Conservation (phyloP, 2,329 filamentous ascomycete genomes). For the Pseudohalonectria lignicola region DNA sequence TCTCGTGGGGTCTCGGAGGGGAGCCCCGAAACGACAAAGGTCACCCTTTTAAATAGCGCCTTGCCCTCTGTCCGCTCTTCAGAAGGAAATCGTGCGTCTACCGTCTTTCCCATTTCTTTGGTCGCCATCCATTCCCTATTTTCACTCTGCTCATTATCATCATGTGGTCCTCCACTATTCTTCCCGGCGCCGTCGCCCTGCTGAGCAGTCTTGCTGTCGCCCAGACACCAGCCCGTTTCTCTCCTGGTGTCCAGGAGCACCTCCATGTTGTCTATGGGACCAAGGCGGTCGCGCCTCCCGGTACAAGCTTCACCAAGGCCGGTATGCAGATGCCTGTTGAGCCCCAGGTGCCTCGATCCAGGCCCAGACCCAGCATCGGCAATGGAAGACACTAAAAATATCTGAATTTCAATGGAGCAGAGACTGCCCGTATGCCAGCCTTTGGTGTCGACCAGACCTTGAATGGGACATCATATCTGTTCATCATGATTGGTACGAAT, state of each 20-base stretch:
- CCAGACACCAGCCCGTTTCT: slow-evolving; percentile 13
- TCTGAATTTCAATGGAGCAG: too few relatives aligned
- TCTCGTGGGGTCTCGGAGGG: too few relatives aligned
- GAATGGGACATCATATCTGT: slow-evolving; percentile 13
- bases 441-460: slow-evolving; percentile 12
- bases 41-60: neutral
- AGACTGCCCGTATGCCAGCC: slow-evolving; percentile 13
- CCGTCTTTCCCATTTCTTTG: too few relatives aligned
- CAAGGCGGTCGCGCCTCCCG: slow-evolving; percentile 11
- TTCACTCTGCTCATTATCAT: too few relatives aligned
- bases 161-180: neutral
- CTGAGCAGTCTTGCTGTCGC: slow-evolving; percentile 5
- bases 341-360: too few relatives aligned
- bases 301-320: slow-evolving; percentile 11
- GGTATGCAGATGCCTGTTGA: too few relatives aligned
- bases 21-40: too few relatives aligned
- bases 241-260: slow-evolving; percentile 9
- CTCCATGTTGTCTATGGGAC: slow-evolving; percentile 13
- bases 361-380: too few relatives aligned
- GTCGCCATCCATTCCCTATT: too few relatives aligned
- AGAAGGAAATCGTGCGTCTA: neutral
- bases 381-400: too few relatives aligned
- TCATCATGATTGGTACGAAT: slow-evolving; percentile 15
- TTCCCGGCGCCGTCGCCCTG: slow-evolving; percentile 5
- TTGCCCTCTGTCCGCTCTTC: neutral